These are phyloP conservation scores for Cordyceps tenuipes DNA, from an alignment of 2,329 filamentous ascomycete genomes.

Conservation along the genomic window DNA sequence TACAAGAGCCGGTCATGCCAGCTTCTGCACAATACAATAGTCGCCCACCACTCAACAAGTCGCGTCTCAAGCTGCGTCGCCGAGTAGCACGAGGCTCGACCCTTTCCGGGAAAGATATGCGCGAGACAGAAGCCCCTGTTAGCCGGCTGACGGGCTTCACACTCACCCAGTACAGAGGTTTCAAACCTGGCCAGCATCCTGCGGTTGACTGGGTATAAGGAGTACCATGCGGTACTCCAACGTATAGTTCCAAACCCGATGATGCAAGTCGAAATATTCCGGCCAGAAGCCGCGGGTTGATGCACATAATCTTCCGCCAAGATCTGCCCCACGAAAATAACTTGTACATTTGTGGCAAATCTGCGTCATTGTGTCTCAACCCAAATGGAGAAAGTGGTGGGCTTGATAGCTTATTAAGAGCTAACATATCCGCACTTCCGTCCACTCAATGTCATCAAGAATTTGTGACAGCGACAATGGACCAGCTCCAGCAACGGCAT, in stretches of 20 bases:
- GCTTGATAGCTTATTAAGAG: background rate
- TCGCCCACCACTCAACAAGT: background rate
- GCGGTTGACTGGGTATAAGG: background rate
- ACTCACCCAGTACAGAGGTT: background rate
- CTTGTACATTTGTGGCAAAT: background rate
- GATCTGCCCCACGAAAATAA: background rate
- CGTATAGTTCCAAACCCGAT: background rate
- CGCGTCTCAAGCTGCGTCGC: background rate
- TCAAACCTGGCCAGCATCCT: background rate
- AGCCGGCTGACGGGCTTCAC: background rate
- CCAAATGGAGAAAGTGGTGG: background rate
- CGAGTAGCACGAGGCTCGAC: constrained; percentile 5
- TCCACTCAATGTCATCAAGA: no score
- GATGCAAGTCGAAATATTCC: background rate
- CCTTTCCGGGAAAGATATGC: constrained; percentile 5
- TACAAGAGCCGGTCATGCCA: background rate
- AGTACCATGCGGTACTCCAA: background rate
- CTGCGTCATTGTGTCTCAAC: background rate
- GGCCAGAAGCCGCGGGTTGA: background rate
- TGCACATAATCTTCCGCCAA: background rate
- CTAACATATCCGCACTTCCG: background rate
- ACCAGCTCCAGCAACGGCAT: no score
- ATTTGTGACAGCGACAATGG: no score
- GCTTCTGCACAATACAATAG: background rate
- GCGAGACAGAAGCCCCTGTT: background rate